Evolutionary conservation across 805 yeast species (phyloP).

Genomic region (Kluyveromyces siamensis): DNA sequence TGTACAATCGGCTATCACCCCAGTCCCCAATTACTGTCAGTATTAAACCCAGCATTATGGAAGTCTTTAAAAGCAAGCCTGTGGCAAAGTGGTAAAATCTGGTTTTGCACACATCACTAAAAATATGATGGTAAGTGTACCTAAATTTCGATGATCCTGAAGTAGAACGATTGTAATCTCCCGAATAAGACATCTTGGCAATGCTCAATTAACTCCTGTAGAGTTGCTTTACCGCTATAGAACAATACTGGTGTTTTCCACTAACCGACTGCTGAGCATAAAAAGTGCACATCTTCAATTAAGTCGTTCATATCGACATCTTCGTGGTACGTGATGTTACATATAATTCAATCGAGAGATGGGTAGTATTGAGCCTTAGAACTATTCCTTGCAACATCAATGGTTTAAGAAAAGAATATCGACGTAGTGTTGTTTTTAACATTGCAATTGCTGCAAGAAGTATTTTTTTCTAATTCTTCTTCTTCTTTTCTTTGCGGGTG

Average conservation of each 20-base stretch:
- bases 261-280: too few relatives aligned
- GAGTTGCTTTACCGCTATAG: too few relatives aligned
- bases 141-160: constrained; percentile 13
- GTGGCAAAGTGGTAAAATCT: constrained; percentile 33
- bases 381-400: too few relatives aligned
- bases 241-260: too few relatives aligned
- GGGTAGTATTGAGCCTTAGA: too few relatives aligned
- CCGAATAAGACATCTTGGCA: neutral
- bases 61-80: constrained; percentile 25
- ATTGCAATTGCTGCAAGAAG: too few relatives aligned
- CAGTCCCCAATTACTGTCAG: constrained; percentile 16
- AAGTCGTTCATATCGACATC: too few relatives aligned
- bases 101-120: constrained; percentile 33
- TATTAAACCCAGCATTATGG: constrained; percentile 21
- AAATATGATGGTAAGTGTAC: constrained; percentile 31
- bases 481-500: neutral
- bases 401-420: too few relatives aligned
- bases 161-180: neutral
- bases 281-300: too few relatives aligned
- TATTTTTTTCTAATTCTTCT: neutral
- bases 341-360: too few relatives aligned
- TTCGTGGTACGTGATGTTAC: too few relatives aligned
- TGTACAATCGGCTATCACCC: constrained; percentile 16
- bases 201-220: neutral
- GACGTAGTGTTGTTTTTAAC: too few relatives aligned